Conservation (phyloP, 192 early-diverging fungal species). For the Dimargaris xerosporica region DNA sequence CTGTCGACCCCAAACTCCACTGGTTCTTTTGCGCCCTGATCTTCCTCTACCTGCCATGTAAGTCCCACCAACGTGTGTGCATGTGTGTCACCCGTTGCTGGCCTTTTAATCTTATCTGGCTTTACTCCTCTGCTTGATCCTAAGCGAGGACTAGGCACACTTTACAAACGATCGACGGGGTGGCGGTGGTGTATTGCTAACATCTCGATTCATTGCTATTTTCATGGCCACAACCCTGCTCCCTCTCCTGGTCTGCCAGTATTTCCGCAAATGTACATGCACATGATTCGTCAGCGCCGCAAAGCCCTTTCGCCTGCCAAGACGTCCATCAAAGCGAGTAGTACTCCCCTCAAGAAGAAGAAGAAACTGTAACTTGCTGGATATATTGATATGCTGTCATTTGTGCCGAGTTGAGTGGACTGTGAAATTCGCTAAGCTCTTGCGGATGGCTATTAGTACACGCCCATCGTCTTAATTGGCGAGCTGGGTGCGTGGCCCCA, state of each 20-base stretch:
- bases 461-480: too few species aligned
- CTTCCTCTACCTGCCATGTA: slow-evolving; percentile 60
- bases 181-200: slow-evolving; percentile 7
- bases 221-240: not conserved
- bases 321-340: too few species aligned
- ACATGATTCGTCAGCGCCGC: slow-evolving; percentile 82
- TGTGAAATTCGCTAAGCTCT: too few species aligned
- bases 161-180: not conserved
- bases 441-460: too few species aligned
- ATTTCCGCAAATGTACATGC: slow-evolving; percentile 72
- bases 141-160: not conserved
- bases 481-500: too few species aligned
- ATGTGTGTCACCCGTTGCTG: not conserved
- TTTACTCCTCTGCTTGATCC: not conserved
- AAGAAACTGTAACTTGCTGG: too few species aligned
- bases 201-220: not conserved
- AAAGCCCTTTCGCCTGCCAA: slow-evolving; percentile 43
- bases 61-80: not conserved
- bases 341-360: too few species aligned
- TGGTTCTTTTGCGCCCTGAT: slow-evolving; percentile 39
- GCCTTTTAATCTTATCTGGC: not conserved
- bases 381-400: too few species aligned
- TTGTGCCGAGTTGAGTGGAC: too few species aligned
- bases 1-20: slow-evolving; percentile 36
- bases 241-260: slow-evolving; percentile 26